A percentile compares a stretch with the other conserved stretches of the same genome.
phyloP scores from a whole-genome alignment of 192 early-diverging fungal species.

The Backusella parvicylindrica region DNA sequence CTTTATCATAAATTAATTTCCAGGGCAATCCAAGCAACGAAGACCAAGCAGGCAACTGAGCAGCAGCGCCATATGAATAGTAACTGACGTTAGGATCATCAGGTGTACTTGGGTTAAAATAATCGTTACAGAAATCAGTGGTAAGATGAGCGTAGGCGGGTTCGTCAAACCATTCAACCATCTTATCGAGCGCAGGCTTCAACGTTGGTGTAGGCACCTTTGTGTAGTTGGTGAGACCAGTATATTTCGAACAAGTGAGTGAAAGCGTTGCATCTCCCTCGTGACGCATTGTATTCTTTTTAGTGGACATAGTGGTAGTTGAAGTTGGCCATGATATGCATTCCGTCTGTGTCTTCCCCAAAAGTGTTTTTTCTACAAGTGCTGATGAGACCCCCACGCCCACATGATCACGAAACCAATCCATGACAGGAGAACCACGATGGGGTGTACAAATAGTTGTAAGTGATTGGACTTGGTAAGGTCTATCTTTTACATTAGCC shows the following conservation, averaged over 20 bases:
- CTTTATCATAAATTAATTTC: conserved; percentile 69
- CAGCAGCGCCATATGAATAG: conserved; percentile 75
- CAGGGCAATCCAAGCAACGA: conserved; percentile 69
- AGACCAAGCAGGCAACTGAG: conserved; percentile 61
- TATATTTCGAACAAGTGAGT: neutral
- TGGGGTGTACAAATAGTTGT: conserved; percentile 96
- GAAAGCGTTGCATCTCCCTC: neutral
- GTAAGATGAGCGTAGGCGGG: conserved; percentile 92
- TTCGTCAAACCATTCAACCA: conserved; percentile 77
- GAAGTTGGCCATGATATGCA: neutral
- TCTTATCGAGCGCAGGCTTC: neutral
- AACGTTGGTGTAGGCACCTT: neutral
- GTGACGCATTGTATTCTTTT: neutral
- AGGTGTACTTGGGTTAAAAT: conserved; percentile 87
- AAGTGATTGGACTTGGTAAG: conserved; percentile 73
- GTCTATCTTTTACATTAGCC: conserved; percentile 67
- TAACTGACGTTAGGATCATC: conserved; percentile 75
- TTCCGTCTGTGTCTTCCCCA: neutral
- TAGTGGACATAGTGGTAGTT: neutral
- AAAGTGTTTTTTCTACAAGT: neutral
- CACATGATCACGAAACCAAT: conserved; percentile 86
- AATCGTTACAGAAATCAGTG: conserved; percentile 75
- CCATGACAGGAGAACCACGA: conserved; percentile 91
- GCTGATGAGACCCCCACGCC: conserved; percentile 64
- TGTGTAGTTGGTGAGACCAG: neutral